phyloP scores from a whole-genome alignment of 495 filamentous ascomycete species.

The Annulohypoxylon nitens region DNA sequence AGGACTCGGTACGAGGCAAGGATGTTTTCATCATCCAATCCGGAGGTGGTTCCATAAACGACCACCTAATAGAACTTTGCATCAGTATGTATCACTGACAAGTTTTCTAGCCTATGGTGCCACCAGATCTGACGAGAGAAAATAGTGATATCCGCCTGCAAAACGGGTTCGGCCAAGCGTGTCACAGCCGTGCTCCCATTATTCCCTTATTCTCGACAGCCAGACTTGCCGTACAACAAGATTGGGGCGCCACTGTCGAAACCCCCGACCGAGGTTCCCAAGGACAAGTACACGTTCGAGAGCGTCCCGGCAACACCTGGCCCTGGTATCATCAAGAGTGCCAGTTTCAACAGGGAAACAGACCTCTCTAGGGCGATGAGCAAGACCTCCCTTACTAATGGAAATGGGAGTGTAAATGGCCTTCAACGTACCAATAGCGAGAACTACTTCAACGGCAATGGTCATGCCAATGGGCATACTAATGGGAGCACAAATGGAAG shows the following conservation, averaged over 20 bases:
- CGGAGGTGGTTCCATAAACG: slow-evolving; percentile 90
- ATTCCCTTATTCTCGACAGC: slow-evolving; percentile 96
- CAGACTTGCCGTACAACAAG: slow-evolving; percentile 96
- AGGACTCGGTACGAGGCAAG: slow-evolving; percentile 95
- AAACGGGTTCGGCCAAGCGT: slow-evolving; percentile 90
- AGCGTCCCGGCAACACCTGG: slow-evolving; percentile 88
- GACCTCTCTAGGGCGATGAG: slow-evolving; percentile 50
- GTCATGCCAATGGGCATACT: slow-evolving; percentile 58
- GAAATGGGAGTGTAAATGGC: slow-evolving; percentile 58
- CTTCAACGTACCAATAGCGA: slow-evolving; percentile 55
- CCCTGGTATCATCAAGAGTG: slow-evolving; percentile 72
- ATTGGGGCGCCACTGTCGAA: slow-evolving; percentile 87
- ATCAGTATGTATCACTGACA: slow-evolving; percentile 68
- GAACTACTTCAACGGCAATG: slow-evolving; percentile 50
- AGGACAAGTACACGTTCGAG: slow-evolving; percentile 89
- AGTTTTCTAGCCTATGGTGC: slow-evolving; percentile 1
- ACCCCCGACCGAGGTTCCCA: slow-evolving; percentile 66
- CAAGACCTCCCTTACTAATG: slow-evolving; percentile 61
- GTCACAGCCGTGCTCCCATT: slow-evolving; percentile 95
- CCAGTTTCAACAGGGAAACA: slow-evolving; percentile 62
- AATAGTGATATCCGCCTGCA: slow-evolving; percentile 88
- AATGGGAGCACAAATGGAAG: slow-evolving; percentile 26
- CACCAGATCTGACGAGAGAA: slow-evolving; percentile 23
- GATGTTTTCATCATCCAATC: slow-evolving; percentile 98
- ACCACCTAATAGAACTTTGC: slow-evolving; percentile 93